phyloP scores from a whole-genome alignment of 352 stramenopile species.

The Phytophthora constricta region DNA sequence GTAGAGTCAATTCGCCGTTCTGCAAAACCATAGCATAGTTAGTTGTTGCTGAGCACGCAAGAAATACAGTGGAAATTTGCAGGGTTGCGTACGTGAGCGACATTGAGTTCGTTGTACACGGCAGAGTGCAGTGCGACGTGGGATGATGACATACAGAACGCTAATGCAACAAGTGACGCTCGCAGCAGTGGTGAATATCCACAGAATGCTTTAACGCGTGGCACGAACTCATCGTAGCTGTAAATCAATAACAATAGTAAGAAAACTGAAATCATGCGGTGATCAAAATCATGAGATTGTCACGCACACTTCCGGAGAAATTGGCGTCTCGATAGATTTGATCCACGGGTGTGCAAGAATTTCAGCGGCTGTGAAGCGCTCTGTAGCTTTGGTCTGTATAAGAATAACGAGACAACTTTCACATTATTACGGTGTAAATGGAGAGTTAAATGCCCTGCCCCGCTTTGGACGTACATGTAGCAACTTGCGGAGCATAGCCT shows the following conservation, averaged over 20 bases:
- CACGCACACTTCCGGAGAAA: slow-evolving; percentile 52
- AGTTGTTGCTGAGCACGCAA: background rate
- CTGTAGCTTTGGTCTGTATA: slow-evolving; percentile 48
- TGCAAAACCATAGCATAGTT: slow-evolving; percentile 14
- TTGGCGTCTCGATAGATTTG: slow-evolving; percentile 50
- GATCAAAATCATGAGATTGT: no score
- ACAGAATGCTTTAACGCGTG: slow-evolving; percentile 69
- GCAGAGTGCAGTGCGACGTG: slow-evolving; percentile 59
- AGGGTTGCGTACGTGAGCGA: slow-evolving; percentile 53
- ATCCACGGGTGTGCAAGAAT: slow-evolving; percentile 79
- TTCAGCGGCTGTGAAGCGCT: slow-evolving; percentile 68
- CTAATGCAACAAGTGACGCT: slow-evolving; percentile 68
- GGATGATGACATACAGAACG: slow-evolving; percentile 73
- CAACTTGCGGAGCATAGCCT: slow-evolving; percentile 75
- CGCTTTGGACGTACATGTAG: slow-evolving; percentile 52
- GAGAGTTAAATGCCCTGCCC: no score
- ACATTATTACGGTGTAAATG: background rate
- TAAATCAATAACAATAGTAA: background rate
- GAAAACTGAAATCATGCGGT: background rate
- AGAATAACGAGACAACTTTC: background rate
- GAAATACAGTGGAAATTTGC: background rate
- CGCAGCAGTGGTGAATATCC: slow-evolving; percentile 69
- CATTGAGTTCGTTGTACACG: slow-evolving; percentile 84
- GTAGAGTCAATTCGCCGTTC: slow-evolving; percentile 74
- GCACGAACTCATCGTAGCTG: slow-evolving; percentile 72